Conservation (phyloP, 768 basidiomycete genomes). For the Podaxis mareebaensis region DNA sequence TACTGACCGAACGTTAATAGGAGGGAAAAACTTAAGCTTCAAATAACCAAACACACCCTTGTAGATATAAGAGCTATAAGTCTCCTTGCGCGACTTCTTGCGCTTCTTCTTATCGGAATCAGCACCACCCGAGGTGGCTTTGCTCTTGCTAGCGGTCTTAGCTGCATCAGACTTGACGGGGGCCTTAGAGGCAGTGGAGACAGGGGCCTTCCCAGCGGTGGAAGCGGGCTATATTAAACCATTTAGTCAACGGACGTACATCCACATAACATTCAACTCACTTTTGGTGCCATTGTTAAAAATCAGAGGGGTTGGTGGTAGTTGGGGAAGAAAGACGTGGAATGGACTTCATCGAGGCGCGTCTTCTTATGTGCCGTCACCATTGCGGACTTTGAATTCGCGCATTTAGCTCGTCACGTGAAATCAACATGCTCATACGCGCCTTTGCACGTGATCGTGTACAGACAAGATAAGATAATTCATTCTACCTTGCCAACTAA, state of each 20-base stretch:
- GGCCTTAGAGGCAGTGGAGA: conserved; percentile 71
- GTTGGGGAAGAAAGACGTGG: conserved; percentile 16
- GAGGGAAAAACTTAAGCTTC: neutral
- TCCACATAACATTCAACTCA: conserved; percentile 8
- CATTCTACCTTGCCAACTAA: too few relatives aligned
- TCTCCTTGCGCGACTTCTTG: conserved; percentile 85
- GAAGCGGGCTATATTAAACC: conserved; percentile 61
- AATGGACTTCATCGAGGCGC: conserved; percentile 2
- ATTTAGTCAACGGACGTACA: neutral
- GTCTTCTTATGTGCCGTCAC: conserved; percentile 29
- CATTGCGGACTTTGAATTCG: conserved; percentile 41
- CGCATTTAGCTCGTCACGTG: conserved; percentile 23
- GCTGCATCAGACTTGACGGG: conserved; percentile 65
- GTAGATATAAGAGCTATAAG: conserved; percentile 92
- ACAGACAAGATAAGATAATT: neutral
- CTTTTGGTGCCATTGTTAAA: conserved; percentile 35
- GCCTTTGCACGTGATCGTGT: neutral
- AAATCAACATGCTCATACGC: conserved; percentile 6
- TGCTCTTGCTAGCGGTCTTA: conserved; percentile 84
- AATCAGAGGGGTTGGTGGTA: conserved; percentile 21
- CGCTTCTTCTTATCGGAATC: conserved; percentile 87
- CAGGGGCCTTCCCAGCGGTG: conserved; percentile 82
- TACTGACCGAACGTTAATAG: conserved; percentile 44
- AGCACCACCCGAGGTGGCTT: conserved; percentile 63
- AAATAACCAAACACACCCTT: conserved; percentile 54